These are phyloP conservation scores for Ceratobasidium sp. DNA, from an alignment of 1,284 basidiomycete genomes.

Conservation along the genomic window DNA sequence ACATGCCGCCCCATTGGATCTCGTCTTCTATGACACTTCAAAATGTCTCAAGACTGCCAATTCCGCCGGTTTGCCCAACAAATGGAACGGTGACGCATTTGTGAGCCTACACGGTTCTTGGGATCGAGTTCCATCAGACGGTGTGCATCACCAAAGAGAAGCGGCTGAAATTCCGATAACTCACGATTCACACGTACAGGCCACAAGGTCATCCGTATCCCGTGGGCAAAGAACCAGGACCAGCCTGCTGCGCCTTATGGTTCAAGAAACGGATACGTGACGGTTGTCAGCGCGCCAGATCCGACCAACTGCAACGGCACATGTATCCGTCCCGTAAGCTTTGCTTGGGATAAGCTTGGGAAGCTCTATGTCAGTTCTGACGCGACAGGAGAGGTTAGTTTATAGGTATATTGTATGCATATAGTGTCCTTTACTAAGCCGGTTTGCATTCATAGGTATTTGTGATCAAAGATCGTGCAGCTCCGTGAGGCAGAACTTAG, in stretches of 20 bases:
- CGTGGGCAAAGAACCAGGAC: neutral
- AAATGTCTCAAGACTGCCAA: neutral
- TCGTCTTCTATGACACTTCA: conserved; percentile 23
- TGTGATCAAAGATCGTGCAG: too few relatives aligned
- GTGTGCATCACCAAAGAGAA: conserved; percentile 2
- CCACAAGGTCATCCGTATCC: neutral
- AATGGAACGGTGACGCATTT: conserved; percentile 40
- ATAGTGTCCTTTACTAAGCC: too few relatives aligned
- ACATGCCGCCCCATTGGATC: conserved; percentile 32
- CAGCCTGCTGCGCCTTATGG: neutral
- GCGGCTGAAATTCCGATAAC: too few relatives aligned
- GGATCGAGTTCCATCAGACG: conserved; percentile 34
- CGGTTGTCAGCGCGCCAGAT: neutral
- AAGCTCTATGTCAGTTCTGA: conserved; percentile 32
- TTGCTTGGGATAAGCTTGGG: conserved; percentile 14
- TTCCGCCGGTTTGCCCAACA: neutral
- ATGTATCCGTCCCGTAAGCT: conserved; percentile 34
- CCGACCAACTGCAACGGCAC: neutral
- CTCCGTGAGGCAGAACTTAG: too few relatives aligned
- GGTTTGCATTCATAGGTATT: too few relatives aligned
- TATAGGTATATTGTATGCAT: too few relatives aligned
- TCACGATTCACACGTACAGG: neutral
- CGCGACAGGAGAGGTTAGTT: conserved; percentile 26
- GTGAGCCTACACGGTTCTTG: conserved; percentile 36
- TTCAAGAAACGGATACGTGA: conserved; percentile 26